Evolutionary conservation across 768 basidiomycete genomes (phyloP), one percentile per base, ranked within the genome.

Genomic region (Hericium rajendrae): DNA sequence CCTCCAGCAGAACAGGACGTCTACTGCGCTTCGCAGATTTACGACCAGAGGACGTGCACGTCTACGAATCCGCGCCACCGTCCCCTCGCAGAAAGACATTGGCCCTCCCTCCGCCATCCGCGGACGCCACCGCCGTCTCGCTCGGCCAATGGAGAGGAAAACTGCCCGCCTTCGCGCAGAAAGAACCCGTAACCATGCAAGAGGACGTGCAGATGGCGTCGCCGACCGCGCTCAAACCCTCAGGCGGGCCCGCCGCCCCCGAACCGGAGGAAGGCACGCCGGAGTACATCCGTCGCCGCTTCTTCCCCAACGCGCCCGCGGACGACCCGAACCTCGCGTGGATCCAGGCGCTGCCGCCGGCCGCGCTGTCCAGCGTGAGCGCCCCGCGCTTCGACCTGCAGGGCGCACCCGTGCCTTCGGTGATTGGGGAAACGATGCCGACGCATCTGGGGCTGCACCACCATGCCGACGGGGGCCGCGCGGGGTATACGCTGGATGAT

Each of bases 381-480:
- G 63, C 66, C 52, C 64, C 79, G 32, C 84, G 89, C 40, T 80
- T 78, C 60, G 88, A 94, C 68, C 78, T 94, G 2, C 75, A 78
- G 0, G 93, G 92, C 6, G 74, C 71, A 10, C 80, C 82, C 0
- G 85, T 95, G n/a, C 75, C 88, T 1, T 58, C 73, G 0, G 66
- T 74, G 2, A 64, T 83, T 2, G 79, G 82, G 2, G 68, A 75
- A 0, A 75, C 74, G 1, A 74, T 95, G 2, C 93, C 92, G 2
- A 86, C 89, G 0, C 85, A 93, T 71, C 78, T 92, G 6, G 94
- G 94, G 4, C 74, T 95, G 3, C 93, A 97, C 69, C 94, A 97
- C 66, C 94, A 95, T 66, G 86, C 92, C 0, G 84, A 90, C 56
- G 75, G 77, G 5, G 80, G 85, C 1, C 82, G 78, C 57, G 94